Conservation (phyloP, 2,329 filamentous ascomycete species). For the Stachybotrys echinatus region DNA sequence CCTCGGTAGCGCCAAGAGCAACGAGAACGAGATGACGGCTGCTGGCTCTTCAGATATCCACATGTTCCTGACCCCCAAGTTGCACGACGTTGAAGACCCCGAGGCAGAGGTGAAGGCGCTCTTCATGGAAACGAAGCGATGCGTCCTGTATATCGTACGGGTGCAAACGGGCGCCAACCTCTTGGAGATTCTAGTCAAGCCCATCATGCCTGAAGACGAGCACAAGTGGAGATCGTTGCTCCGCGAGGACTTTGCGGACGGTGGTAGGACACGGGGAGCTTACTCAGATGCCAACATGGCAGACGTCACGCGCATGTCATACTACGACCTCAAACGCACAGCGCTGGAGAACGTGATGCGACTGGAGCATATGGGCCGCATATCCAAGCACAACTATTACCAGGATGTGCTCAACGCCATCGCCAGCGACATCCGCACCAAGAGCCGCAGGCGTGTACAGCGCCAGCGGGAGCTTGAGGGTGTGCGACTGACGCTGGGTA, state of each 20-base stretch:
- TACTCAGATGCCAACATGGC: constrained; percentile 86
- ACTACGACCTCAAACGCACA: constrained; percentile 86
- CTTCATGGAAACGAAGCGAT: constrained; percentile 98
- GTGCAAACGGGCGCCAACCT: constrained; percentile 88
- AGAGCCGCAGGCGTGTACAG: constrained; percentile 88
- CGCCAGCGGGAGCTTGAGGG: constrained; percentile 86
- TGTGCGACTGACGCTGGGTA: constrained; percentile 67
- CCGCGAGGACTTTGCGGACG: constrained; percentile 69
- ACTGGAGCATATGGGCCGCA: constrained; percentile 80
- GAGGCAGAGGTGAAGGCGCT: constrained; percentile 87
- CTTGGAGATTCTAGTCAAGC: constrained; percentile 92
- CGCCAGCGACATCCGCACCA: constrained; percentile 92
- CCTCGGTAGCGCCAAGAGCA: constrained; percentile 91
- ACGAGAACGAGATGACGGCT: constrained; percentile 86
- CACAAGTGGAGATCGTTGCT: constrained; percentile 80
- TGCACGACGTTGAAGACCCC: constrained; percentile 86
- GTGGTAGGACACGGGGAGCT: constrained; percentile 68
- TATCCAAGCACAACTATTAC: constrained; percentile 87
- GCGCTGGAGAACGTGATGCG: constrained; percentile 91
- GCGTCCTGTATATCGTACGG: constrained; percentile 94
- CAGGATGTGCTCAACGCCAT: constrained; percentile 98
- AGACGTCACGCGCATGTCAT: constrained; percentile 84
- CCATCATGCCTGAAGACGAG: constrained; percentile 81
- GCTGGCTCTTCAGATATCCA: constrained; percentile 86
- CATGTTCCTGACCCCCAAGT: constrained; percentile 82